Conservation (phyloP, 495 filamentous ascomycete genomes). For the Penicillium subrubescens region DNA sequence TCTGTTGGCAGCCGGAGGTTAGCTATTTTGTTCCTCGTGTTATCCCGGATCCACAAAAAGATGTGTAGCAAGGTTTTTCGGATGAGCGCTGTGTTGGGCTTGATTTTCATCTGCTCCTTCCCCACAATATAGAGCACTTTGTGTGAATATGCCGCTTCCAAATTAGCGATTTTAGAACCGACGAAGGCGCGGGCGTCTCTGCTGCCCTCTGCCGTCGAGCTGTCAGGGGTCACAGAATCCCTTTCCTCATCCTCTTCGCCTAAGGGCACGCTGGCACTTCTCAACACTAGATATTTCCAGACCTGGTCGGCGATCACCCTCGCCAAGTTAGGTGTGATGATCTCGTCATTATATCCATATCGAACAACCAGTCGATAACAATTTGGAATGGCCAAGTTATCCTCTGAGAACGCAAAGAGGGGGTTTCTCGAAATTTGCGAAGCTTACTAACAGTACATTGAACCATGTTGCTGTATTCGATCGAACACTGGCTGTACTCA, state of each 20-base stretch:
- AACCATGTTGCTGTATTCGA: not conserved
- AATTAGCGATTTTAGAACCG: conserved; percentile 16
- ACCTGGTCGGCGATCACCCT: conserved; percentile 62
- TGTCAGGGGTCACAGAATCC: not conserved
- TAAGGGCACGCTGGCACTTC: conserved; percentile 33
- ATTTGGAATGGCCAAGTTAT: conserved; percentile 53
- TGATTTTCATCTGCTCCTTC: conserved; percentile 69
- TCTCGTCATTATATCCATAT: conserved; percentile 70
- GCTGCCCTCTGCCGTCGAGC: not conserved
- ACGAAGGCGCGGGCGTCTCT: not conserved
- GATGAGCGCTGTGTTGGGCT: conserved; percentile 40
- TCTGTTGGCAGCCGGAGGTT: conserved; percentile 63
- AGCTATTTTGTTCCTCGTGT: conserved; percentile 64
- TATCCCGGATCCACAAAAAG: conserved; percentile 73
- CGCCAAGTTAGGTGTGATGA: conserved; percentile 64
- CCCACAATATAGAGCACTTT: conserved; percentile 71
- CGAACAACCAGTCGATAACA: conserved; percentile 67
- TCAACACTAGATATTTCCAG: conserved; percentile 35
- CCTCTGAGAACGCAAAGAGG: no score
- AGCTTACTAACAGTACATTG: not conserved
- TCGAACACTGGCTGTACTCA: no score
- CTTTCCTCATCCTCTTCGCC: not conserved
- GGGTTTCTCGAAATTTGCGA: conserved; percentile 3
- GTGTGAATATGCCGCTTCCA: conserved; percentile 60
- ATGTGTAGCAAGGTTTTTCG: conserved; percentile 51